Conservation (phyloP, 2,329 filamentous ascomycete genomes). For the Mycosphaerella sp. region DNA sequence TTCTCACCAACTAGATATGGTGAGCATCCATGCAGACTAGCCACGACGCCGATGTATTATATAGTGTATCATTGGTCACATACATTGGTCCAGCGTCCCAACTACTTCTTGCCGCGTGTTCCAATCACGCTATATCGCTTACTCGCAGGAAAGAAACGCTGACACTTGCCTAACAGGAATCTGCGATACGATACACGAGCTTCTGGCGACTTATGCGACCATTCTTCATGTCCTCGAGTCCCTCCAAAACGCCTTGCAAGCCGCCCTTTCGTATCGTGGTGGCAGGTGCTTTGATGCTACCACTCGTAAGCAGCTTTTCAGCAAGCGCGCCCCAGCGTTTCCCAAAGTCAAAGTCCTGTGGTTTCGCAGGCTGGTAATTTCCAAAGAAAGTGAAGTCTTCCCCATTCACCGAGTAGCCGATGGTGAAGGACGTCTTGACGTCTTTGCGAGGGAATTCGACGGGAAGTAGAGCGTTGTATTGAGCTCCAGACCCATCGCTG, state of each 20-base stretch:
- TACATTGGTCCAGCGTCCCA: not conserved
- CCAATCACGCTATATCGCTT: too few species aligned
- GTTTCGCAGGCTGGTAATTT: constrained; percentile 10
- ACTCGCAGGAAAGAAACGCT: too few species aligned
- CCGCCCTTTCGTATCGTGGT: constrained; percentile 37
- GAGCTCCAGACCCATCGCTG: constrained; percentile 8
- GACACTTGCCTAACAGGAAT: constrained; percentile 8
- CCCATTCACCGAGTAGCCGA: constrained; percentile 21
- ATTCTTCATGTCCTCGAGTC: constrained; percentile 39
- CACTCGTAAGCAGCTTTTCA: constrained; percentile 37
- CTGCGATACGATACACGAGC: constrained; percentile 38
- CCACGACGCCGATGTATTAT: not conserved
- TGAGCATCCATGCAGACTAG: not conserved
- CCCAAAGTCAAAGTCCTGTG: constrained; percentile 30
- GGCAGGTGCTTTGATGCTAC: constrained; percentile 41
- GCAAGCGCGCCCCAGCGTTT: constrained; percentile 37
- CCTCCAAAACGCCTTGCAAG: constrained; percentile 39
- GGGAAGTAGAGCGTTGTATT: constrained; percentile 16
- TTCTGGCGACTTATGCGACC: constrained; percentile 43
- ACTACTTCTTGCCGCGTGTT: too few species aligned
- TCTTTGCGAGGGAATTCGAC: constrained; percentile 18
- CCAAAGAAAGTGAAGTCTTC: constrained; percentile 19
- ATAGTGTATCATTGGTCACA: not conserved
- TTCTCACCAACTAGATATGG: not conserved
- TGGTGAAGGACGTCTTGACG: constrained; percentile 16